Evolutionary conservation across 148 eudicot genomes (phyloP).

Genomic region (Camellia japonica): DNA sequence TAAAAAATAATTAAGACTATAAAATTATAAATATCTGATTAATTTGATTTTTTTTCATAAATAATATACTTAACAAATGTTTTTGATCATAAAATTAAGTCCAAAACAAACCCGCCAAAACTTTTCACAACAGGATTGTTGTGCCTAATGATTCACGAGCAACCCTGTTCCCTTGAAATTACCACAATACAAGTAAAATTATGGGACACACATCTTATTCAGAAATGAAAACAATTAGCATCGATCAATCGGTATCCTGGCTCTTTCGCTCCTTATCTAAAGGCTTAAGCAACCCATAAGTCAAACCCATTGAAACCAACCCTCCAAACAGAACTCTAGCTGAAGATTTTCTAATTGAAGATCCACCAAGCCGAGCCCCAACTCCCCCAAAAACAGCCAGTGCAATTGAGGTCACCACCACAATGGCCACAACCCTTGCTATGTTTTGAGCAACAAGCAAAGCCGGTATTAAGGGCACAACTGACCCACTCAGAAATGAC

Average conservation of each 20-base stretch:
- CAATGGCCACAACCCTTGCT: conserved; percentile 19
- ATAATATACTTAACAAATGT: too few relatives aligned
- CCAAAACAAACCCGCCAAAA: too few relatives aligned
- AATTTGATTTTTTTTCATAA: too few relatives aligned
- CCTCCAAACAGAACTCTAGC: conserved; percentile 38
- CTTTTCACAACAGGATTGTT: too few relatives aligned
- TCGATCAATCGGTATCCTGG: background rate
- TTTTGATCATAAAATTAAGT: too few relatives aligned
- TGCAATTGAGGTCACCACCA: conserved; percentile 24
- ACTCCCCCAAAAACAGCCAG: conserved; percentile 32
- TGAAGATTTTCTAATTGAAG: conserved; percentile 22
- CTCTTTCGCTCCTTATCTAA: conserved; percentile 16
- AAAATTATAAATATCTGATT: too few relatives aligned
- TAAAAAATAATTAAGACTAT: too few relatives aligned
- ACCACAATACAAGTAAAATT: too few relatives aligned
- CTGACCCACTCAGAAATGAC: conserved; percentile 37
- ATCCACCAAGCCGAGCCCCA: conserved; percentile 40
- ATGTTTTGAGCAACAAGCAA: conserved; percentile 9
- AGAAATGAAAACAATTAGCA: background rate
- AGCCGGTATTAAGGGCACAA: conserved; percentile 30
- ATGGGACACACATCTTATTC: background rate
- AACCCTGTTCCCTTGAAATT: too few relatives aligned
- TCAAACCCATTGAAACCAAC: conserved; percentile 43
- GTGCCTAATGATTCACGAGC: too few relatives aligned
- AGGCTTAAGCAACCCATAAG: conserved; percentile 44